Conservation (phyloP, 108 stramenopile genomes). For the Cyclotella choctawhatcheeana region DNA sequence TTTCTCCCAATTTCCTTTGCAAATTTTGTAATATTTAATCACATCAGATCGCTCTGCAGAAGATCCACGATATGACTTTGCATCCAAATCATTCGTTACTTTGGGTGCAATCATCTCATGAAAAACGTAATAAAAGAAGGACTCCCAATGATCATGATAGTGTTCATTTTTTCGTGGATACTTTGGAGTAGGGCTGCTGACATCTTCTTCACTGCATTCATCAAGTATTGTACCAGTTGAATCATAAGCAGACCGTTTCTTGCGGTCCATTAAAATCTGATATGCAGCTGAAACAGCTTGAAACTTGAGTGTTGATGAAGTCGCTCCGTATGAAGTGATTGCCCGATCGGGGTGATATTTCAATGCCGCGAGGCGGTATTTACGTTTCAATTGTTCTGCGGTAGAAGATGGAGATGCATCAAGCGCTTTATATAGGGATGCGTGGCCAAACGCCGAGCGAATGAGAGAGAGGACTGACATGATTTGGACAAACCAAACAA, state of each 20-base stretch:
- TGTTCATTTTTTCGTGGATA: neutral
- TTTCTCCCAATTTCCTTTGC: slow-evolving; percentile 32
- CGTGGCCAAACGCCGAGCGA: slow-evolving; percentile 1
- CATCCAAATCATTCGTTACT: neutral
- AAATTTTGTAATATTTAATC: slow-evolving; percentile 24
- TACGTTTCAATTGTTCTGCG: slow-evolving; percentile 9
- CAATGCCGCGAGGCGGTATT: slow-evolving; percentile 27
- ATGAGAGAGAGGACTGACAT: neutral
- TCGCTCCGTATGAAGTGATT: neutral
- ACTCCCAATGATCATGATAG: slow-evolving; percentile 25
- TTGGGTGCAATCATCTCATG: slow-evolving; percentile 18
- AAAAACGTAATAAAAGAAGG: slow-evolving; percentile 41
- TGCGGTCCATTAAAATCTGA: slow-evolving; percentile 32
- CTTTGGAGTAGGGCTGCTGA: neutral
- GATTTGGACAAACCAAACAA: too few relatives aligned
- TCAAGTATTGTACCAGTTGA: slow-evolving; percentile 25
- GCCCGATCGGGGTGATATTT: slow-evolving; percentile 30
- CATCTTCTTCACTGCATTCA: slow-evolving; percentile 4
- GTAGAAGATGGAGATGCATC: slow-evolving; percentile 8
- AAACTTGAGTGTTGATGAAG: slow-evolving; percentile 35
- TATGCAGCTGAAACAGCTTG: slow-evolving; percentile 46
- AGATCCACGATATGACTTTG: slow-evolving; percentile 19
- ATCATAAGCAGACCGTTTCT: slow-evolving; percentile 24
- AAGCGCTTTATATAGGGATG: neutral
- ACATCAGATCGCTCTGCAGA: slow-evolving; percentile 22